Conservation (phyloP, 1,284 basidiomycete species). For the Sanghuangporus baumii region DNA sequence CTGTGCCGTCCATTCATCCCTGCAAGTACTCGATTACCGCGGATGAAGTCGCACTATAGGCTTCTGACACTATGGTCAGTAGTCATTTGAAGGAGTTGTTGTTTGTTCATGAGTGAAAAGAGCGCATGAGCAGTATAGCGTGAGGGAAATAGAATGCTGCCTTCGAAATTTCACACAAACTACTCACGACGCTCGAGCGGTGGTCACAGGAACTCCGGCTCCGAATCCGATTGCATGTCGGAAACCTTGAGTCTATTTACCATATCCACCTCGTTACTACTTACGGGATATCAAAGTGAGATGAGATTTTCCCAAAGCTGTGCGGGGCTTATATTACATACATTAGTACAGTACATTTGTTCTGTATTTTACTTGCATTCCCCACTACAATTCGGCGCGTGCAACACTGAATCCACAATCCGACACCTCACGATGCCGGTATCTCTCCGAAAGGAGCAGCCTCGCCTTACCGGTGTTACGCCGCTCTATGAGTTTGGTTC, state of each 20-base stretch:
- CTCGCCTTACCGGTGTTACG: background rate
- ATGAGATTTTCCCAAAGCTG: too few relatives aligned
- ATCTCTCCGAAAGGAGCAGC: background rate
- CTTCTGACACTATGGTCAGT: too few relatives aligned
- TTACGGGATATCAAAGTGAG: background rate
- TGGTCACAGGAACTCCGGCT: background rate
- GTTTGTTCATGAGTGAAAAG: background rate
- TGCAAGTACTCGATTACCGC: background rate
- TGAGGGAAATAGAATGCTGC: background rate
- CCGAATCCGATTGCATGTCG: background rate
- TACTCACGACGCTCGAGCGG: background rate
- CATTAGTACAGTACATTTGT: too few relatives aligned
- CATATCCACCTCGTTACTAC: too few relatives aligned
- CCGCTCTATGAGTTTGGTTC: background rate
- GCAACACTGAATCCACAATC: background rate
- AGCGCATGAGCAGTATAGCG: background rate
- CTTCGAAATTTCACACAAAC: background rate
- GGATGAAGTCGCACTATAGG: too few relatives aligned
- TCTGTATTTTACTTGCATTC: background rate
- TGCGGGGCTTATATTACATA: too few relatives aligned
- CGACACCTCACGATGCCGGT: slow-evolving; percentile 1
- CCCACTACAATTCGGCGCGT: background rate
- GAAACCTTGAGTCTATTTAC: background rate
- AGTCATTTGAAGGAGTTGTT: background rate
- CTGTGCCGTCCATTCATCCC: slow-evolving; percentile 4